Base-by-base conservation (phyloP, 2,329 filamentous ascomycete species). In the Aspergillus ochraceoroseus region DNA sequence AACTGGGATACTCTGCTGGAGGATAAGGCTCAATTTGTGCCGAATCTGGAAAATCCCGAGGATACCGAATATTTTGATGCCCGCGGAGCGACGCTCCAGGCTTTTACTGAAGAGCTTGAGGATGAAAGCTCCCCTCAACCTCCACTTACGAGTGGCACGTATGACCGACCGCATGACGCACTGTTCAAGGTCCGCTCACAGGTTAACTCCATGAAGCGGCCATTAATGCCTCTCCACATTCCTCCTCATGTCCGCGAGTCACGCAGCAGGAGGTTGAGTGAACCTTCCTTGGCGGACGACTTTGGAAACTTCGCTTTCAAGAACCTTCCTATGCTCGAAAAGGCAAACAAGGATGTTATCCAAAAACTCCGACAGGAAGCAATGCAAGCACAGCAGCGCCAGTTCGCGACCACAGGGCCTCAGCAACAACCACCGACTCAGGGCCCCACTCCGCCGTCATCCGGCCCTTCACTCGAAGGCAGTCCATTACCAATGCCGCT, bases 31-130 rank as follows among this genome's bases (percentile, higher is more conserved):
- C 87, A 95, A 44, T 98, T 98, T 61, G 84, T 98, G 7, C 92
- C 92, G 0, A 85, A 86, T 27, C 83, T 85, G 1, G 87, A 95
- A 57, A 90, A 98, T 53, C 89, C 87, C 0, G 92, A 98, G 62
- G 90, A 98, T 58, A 98, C 92, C 0, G 94, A 98, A 59, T 98
- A 98, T 59, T 98, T 98, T 54, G 92, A 98, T 66, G 70, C 87
- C 14, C 79, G 92, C 51, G 92, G 92, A 18, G 92, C 92, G 11
- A 94, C 88, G 1, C 74, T 96, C 51, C 87, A 95, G 56, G 85
- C 86, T 2, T 98, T 98, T 62, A 82, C 85, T 1, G 88, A 95
- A 48, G 92, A 98, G 61, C 83, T 95, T 56, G 90, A 96, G 60
- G 92, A 96, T 55, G 86, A 94, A 57, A 68, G 75, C 28, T 83